A percentile compares a stretch with the other conserved stretches of the same genome.
phyloP scores from a whole-genome alignment of 1,284 basidiomycete genomes.

The Pulveroboletus sp. region DNA sequence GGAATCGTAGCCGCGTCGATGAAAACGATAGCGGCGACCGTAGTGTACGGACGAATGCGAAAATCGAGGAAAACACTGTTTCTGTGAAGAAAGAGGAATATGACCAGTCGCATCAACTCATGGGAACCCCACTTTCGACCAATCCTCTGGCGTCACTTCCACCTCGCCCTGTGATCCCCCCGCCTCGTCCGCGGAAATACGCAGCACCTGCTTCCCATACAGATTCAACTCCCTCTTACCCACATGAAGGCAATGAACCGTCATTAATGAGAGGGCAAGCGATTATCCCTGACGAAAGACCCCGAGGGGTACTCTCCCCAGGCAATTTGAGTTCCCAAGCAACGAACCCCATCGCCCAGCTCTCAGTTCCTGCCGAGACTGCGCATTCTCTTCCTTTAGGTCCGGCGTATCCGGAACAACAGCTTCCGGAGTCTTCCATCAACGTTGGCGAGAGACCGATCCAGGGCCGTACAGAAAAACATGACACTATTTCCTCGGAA shows the following conservation, averaged over 20 bases:
- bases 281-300: background rate
- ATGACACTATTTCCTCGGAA: slow-evolving; percentile 9
- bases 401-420: slow-evolving; percentile 9
- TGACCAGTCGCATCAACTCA: background rate
- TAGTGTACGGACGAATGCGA: slow-evolving; percentile 24
- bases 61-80: slow-evolving; percentile 18
- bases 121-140: background rate
- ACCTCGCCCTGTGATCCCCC: slow-evolving; percentile 21
- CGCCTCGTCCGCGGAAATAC: slow-evolving; percentile 26
- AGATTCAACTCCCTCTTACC: slow-evolving; percentile 4
- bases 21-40: slow-evolving; percentile 29
- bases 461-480: background rate
- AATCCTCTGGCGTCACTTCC: slow-evolving; percentile 7
- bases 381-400: slow-evolving; percentile 12
- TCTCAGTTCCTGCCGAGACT: slow-evolving; percentile 1
- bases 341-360: slow-evolving; percentile 6
- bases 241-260: background rate
- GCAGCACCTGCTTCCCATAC: background rate
- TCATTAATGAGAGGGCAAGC: background rate
- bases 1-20: slow-evolving; percentile 22
- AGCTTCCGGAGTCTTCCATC: background rate
- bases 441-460: background rate
- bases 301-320: background rate
- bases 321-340: slow-evolving; percentile 6
- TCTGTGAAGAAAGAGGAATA: slow-evolving; percentile 17